Evolutionary conservation across 345 rosid species (phyloP), one percentile per base, ranked within the genome.

Genomic region (Diplotaxis tenuifolia): DNA sequence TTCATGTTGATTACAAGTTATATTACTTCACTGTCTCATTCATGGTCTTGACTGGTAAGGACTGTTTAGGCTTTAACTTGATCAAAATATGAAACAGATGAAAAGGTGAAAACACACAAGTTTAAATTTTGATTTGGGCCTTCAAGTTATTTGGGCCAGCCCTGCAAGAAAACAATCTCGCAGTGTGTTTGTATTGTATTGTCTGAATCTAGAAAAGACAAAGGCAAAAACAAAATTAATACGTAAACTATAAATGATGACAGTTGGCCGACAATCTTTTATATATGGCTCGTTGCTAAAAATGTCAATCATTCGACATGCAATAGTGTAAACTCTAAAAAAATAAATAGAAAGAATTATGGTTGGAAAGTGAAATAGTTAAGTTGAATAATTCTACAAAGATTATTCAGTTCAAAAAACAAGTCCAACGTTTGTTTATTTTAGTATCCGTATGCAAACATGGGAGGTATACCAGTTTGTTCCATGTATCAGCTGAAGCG

Each of bases 301-400:
- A 56, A 57, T 29, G 28, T 8, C 19, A 11, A 65, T 65, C 11
- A 20, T 56, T 55, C 16, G 70, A 28, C 31, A 9, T 16, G 49
- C 34, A 20, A 12, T 28, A 66, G 70, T 19, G 4, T 49, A 10
- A 7, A 40, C 3, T 65, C 23, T 45, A 10, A 10, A 6, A 9
- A 27, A 9, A 1, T 4, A 22, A 36, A 9, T 1, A 52, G 1
- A 34, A 54, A 20, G 50, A 66, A 40, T 66, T 45, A 53, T 74
- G 67, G 77, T 74, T 74, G 72, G 77, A 72, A 66, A 66, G 77
- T 73, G 59, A 42, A 65, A 57, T 54, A 18, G 56, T 57, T 65
- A 56, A 58, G 28, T 56, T 58, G 29, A 65, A 15, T 1, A 29
- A 40, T 57, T 42, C 65, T 64, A 28, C 31, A 56, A 65, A 56